Evolutionary conservation across 352 stramenopile genomes (phyloP).

Genomic region (Pythium phragmitis): DNA sequence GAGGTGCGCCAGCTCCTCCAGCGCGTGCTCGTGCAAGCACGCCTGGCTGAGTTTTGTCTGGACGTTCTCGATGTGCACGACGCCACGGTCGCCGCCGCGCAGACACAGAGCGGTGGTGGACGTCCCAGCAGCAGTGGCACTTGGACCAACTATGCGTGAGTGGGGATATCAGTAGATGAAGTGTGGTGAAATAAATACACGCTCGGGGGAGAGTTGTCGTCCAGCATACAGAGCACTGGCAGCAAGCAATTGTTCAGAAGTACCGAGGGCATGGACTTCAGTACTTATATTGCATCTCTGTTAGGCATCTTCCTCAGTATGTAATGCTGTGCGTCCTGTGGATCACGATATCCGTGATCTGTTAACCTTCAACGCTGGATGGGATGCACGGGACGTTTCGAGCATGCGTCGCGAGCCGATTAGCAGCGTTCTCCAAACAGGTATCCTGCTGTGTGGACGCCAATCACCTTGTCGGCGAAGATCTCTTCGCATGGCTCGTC

Average conservation of each 20-base stretch:
- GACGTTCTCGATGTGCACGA: slow-evolving; percentile 24
- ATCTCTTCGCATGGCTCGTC: slow-evolving; percentile 38
- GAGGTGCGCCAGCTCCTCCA: slow-evolving; percentile 72
- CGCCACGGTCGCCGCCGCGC: slow-evolving; percentile 16
- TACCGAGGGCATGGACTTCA: too few species aligned
- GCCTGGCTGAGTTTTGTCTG: slow-evolving; percentile 52
- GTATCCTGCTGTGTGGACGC: slow-evolving; percentile 21
- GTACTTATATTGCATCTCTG: too few species aligned
- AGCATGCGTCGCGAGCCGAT: neutral
- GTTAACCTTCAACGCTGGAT: too few species aligned
- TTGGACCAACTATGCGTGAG: slow-evolving; percentile 15
- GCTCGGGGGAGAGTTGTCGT: too few species aligned
- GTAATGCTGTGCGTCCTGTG: too few species aligned
- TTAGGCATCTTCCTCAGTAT: too few species aligned
- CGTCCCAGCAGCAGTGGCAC: slow-evolving; percentile 5
- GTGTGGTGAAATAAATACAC: too few species aligned
- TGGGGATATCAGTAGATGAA: too few species aligned
- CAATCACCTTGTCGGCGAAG: slow-evolving; percentile 20
- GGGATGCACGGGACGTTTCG: too few species aligned
- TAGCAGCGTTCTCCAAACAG: slow-evolving; percentile 16
- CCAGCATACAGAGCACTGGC: too few species aligned
- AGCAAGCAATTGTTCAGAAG: too few species aligned
- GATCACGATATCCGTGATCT: too few species aligned
- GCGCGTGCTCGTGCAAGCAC: slow-evolving; percentile 52
- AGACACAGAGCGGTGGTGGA: slow-evolving; percentile 4